These are phyloP conservation scores for Galeopsis tetrahit DNA, from an alignment of 257 asterid species.

Conservation along the genomic window DNA sequence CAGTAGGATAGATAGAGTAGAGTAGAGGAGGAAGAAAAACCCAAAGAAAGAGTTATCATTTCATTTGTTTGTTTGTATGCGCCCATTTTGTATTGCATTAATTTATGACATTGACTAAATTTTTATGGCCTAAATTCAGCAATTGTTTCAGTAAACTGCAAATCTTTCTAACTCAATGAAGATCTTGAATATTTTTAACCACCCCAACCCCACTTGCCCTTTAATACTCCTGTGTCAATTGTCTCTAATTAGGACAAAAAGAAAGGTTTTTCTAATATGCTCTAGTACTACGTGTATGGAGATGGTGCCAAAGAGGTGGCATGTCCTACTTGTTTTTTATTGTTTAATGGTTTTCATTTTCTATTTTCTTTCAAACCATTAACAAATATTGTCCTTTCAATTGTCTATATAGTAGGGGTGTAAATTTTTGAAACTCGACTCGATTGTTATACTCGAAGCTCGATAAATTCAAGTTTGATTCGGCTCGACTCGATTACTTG, in stretches of 20 bases:
- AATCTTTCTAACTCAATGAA: conserved; percentile 47
- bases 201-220: background rate
- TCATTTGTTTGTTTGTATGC: conserved; percentile 39
- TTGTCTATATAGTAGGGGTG: too few species aligned
- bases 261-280: conserved; percentile 20
- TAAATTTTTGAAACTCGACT: too few species aligned
- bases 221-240: background rate
- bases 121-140: conserved; percentile 30
- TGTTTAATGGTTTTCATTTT: background rate
- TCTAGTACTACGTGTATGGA: conserved; percentile 14
- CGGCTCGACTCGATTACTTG: too few species aligned
- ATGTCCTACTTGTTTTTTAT: conserved; percentile 31
- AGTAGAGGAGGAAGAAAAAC: conserved; percentile 45
- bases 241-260: conserved; percentile 24
- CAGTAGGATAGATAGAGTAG: conserved; percentile 38
- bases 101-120: conserved; percentile 46
- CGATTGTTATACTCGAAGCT: too few species aligned
- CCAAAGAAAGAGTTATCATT: conserved; percentile 28
- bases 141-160: conserved; percentile 34
- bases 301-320: conserved; percentile 37
- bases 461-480: too few species aligned
- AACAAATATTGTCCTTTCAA: conserved; percentile 14
- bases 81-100: conserved; percentile 34
- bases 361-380: background rate
- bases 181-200: background rate